phyloP scores from a whole-genome alignment of 345 rosid species.

The Jatropha curcas region DNA sequence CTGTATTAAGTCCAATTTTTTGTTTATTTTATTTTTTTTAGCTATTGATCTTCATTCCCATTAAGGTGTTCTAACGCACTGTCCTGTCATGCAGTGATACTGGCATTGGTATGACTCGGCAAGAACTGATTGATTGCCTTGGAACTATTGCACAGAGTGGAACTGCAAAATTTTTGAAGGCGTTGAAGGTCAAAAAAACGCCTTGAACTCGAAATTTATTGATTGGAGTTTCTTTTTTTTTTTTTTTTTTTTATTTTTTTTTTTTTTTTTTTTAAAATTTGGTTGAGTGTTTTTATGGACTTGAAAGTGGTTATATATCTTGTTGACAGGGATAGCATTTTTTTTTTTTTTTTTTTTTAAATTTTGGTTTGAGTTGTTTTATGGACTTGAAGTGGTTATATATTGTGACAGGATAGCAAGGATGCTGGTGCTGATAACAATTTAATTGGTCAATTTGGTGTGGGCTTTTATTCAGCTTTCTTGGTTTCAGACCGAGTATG shows the following conservation, averaged over 20 bases:
- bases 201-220: not conserved
- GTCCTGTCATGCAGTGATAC: constrained; percentile 59
- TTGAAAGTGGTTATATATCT: too few species aligned
- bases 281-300: too few species aligned
- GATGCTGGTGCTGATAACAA: constrained; percentile 76
- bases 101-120: constrained; percentile 95
- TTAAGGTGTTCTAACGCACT: not conserved
- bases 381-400: constrained; percentile 23
- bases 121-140: constrained; percentile 92
- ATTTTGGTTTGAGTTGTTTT: not conserved
- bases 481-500: constrained; percentile 84
- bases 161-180: constrained; percentile 91
- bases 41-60: constrained; percentile 2
- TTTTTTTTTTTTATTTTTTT: not conserved
- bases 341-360: too few species aligned
- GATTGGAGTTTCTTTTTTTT: too few species aligned
- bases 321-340: too few species aligned
- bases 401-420: constrained; percentile 71
- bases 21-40: not conserved
- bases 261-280: too few species aligned
- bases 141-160: constrained; percentile 99
- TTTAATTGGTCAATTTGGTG: constrained; percentile 98
- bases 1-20: constrained; percentile 6
- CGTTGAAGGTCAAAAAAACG: constrained; percentile 69
- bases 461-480: constrained; percentile 94